These are phyloP conservation scores for Fusarium tricinctum DNA, from an alignment of 2,329 filamentous ascomycete species.

Conservation along the genomic window DNA sequence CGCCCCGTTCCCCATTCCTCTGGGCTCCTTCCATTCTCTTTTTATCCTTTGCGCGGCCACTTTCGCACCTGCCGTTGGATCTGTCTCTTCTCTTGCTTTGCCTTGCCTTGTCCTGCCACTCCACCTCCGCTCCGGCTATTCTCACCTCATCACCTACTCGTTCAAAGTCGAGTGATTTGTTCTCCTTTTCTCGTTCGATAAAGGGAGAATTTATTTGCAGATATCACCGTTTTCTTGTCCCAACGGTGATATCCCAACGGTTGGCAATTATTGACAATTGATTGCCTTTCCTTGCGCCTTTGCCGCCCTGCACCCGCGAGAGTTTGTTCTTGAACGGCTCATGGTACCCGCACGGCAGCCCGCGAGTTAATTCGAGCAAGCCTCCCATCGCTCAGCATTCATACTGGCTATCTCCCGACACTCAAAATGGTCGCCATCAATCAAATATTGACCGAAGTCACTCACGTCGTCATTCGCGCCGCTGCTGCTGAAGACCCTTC, in stretches of 20 bases:
- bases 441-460: constrained; percentile 47
- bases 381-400: constrained; percentile 37
- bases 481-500: constrained; percentile 40
- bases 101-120: constrained; percentile 40
- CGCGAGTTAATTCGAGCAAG: constrained; percentile 48
- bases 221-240: constrained; percentile 2
- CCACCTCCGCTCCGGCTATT: constrained; percentile 41
- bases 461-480: constrained; percentile 46
- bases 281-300: constrained; percentile 40
- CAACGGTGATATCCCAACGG: constrained; percentile 29
- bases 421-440: constrained; percentile 48
- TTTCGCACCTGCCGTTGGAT: constrained; percentile 38
- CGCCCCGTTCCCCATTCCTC: constrained; percentile 39
- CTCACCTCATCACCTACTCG: constrained; percentile 40
- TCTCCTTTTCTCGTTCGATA: constrained; percentile 27
- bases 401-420: constrained; percentile 26
- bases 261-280: constrained; percentile 27
- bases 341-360: constrained; percentile 49
- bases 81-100: constrained; percentile 32
- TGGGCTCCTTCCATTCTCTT: constrained; percentile 39
- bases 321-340: constrained; percentile 41
- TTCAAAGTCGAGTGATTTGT: constrained; percentile 28
- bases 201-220: constrained; percentile 7
- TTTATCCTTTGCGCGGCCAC: constrained; percentile 43
- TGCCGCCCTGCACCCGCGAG: constrained; percentile 37